These are phyloP conservation scores for Lophiostoma macrostomum DNA, from an alignment of 495 filamentous ascomycete genomes.

Conservation along the genomic window DNA sequence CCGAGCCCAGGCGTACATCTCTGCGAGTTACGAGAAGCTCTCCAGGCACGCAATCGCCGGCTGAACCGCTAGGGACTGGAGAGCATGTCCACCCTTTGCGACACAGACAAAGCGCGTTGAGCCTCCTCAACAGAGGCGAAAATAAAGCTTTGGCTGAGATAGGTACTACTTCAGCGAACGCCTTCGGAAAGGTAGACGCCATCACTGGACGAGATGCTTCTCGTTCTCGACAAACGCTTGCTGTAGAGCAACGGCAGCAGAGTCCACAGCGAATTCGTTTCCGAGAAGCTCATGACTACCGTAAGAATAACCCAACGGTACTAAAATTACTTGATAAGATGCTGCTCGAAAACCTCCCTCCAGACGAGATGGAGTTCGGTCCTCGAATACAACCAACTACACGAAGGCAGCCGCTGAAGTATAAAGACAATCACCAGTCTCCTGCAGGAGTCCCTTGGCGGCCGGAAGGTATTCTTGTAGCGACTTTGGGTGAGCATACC, in stretches of 20 bases:
- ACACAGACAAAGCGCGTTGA: constrained; percentile 77
- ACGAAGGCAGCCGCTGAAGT: constrained; percentile 62
- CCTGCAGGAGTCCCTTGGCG: constrained; percentile 63
- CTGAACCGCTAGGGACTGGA: constrained; percentile 9
- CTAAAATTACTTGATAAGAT: constrained; percentile 82
- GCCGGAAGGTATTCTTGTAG: constrained; percentile 78
- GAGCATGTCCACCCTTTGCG: constrained; percentile 37
- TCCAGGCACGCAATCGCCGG: constrained; percentile 18
- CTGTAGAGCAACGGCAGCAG: constrained; percentile 29
- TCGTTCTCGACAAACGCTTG: constrained; percentile 38
- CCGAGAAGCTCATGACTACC: constrained; percentile 63
- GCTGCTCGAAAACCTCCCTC: constrained; percentile 86
- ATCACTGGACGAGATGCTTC: constrained; percentile 13
- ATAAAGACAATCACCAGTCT: constrained; percentile 46
- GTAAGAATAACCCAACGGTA: constrained; percentile 84
- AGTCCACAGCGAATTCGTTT: constrained; percentile 37
- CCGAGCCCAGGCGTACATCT: constrained; percentile 16
- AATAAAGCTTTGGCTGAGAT: constrained; percentile 80
- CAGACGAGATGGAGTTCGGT: constrained; percentile 73
- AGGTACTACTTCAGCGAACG: constrained; percentile 73
- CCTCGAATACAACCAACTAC: constrained; percentile 72
- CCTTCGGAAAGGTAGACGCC: constrained; percentile 79
- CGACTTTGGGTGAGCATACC: constrained; percentile 83
- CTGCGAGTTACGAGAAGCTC: constrained; percentile 26
- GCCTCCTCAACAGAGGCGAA: constrained; percentile 74